These are phyloP conservation scores for Cladophialophora immunda DNA, from an alignment of 2,329 filamentous ascomycete species.

Conservation along the genomic window DNA sequence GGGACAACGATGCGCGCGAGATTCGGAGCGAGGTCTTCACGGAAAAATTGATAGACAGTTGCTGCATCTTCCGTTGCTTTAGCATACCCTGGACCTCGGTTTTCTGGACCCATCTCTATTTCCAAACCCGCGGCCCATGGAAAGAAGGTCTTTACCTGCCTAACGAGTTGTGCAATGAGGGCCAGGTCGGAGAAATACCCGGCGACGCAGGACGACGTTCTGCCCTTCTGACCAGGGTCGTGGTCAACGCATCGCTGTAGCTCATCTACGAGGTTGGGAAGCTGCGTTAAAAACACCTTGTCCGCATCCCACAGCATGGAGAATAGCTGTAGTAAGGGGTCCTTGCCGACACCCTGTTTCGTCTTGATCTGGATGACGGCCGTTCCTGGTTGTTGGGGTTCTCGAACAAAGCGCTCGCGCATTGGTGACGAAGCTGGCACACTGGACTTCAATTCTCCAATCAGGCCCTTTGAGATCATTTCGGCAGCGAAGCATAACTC, in stretches of 20 bases:
- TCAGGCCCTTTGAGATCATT: conserved; percentile 45
- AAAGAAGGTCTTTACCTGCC: conserved; percentile 58
- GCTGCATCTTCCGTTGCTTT: conserved; percentile 1
- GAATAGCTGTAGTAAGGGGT: conserved; percentile 46
- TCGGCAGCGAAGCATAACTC: conserved; percentile 51
- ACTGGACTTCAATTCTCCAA: conserved; percentile 42
- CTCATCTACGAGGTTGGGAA: conserved; percentile 57
- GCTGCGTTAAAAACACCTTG: conserved; percentile 45
- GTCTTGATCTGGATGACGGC: conserved; percentile 39
- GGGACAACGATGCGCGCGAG: conserved; percentile 14
- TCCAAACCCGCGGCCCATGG: conserved; percentile 57
- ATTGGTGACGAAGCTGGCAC: conserved; percentile 54
- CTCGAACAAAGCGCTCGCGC: conserved; percentile 47
- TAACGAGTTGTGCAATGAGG: conserved; percentile 55
- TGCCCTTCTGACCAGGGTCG: conserved; percentile 47
- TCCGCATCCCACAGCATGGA: conserved; percentile 51
- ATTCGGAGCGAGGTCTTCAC: not conserved
- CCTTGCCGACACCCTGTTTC: conserved; percentile 14
- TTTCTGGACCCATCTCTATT: conserved; percentile 42
- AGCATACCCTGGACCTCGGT: not conserved
- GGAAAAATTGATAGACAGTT: conserved; percentile 9
- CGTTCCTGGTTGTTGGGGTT: conserved; percentile 39
- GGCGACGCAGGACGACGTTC: conserved; percentile 52
- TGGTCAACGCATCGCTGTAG: conserved; percentile 55
- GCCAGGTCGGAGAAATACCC: conserved; percentile 55